Evolutionary conservation across 306 rosid species (phyloP).

Genomic region (Trifolium repens): DNA sequence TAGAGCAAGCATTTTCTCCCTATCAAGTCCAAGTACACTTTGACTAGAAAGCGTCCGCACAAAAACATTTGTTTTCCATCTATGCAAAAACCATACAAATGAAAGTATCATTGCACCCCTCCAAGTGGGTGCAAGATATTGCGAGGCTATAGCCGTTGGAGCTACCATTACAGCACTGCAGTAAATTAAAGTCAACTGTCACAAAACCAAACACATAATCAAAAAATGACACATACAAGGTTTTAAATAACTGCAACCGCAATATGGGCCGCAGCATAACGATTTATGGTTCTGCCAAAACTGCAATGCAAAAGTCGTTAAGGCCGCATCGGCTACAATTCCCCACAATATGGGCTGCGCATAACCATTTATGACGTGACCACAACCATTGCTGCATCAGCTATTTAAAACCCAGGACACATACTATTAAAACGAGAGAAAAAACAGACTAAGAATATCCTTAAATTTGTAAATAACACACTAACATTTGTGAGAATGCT

Average conservation of each 20-base stretch:
- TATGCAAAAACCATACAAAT: slow-evolving; percentile 84
- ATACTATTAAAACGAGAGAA: slow-evolving; percentile 4
- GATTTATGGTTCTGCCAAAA: not conserved
- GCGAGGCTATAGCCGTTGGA: slow-evolving; percentile 77
- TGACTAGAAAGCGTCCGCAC: slow-evolving; percentile 55
- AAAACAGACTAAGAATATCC: not conserved
- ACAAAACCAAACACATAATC: slow-evolving; percentile 21
- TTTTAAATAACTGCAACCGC: not conserved
- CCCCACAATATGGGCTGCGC: not conserved
- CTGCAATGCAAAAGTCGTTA: not conserved
- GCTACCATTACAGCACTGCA: slow-evolving; percentile 79
- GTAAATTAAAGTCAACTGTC: slow-evolving; percentile 54
- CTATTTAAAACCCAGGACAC: not conserved
- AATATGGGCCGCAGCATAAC: not conserved
- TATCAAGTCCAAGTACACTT: slow-evolving; percentile 59
- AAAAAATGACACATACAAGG: not conserved
- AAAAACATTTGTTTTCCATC: slow-evolving; percentile 80
- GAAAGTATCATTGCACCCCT: slow-evolving; percentile 82
- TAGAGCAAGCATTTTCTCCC: slow-evolving; percentile 70
- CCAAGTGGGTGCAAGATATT: slow-evolving; percentile 72
- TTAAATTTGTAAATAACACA: slow-evolving; percentile 37
- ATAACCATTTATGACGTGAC: not conserved
- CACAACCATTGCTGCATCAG: not conserved
- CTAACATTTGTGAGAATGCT: slow-evolving; percentile 88
- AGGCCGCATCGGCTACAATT: not conserved